phyloP scores from a whole-genome alignment of 805 yeast genomes.

The Ogataea ganodermae region DNA sequence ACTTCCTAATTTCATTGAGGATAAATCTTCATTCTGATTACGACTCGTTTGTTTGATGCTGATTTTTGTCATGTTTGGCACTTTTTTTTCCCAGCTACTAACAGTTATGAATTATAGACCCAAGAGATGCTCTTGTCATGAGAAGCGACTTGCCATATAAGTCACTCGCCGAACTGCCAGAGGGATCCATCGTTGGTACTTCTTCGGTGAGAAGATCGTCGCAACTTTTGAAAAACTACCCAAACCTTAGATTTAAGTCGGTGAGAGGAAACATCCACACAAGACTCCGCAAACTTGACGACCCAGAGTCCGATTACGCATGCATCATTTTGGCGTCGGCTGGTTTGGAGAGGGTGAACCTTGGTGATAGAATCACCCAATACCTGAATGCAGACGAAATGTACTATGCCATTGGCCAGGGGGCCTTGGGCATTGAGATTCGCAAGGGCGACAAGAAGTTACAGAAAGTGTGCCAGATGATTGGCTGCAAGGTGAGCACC shows the following conservation, averaged over 20 bases:
- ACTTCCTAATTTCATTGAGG: slow-evolving; percentile 39
- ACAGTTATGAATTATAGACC: slow-evolving; percentile 52
- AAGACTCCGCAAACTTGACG: slow-evolving; percentile 79
- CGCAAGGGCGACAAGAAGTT: slow-evolving; percentile 65
- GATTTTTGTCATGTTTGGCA: not conserved
- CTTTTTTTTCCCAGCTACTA: not conserved
- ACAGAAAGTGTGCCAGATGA: slow-evolving; percentile 57
- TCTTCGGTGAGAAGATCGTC: slow-evolving; percentile 93
- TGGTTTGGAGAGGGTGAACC: slow-evolving; percentile 74
- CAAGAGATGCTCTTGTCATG: slow-evolving; percentile 90
- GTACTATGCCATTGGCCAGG: slow-evolving; percentile 99
- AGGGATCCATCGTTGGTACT: slow-evolving; percentile 87
- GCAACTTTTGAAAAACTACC: slow-evolving; percentile 77
- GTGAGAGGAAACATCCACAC: slow-evolving; percentile 87
- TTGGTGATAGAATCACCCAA: slow-evolving; percentile 75
- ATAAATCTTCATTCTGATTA: slow-evolving; percentile 27
- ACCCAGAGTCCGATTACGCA: slow-evolving; percentile 51
- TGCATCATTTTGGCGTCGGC: slow-evolving; percentile 93
- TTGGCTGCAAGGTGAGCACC: slow-evolving; percentile 67
- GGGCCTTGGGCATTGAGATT: slow-evolving; percentile 93
- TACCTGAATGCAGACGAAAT: slow-evolving; percentile 72
- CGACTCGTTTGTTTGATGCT: too few species aligned
- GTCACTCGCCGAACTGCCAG: slow-evolving; percentile 72
- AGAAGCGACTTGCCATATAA: slow-evolving; percentile 62
- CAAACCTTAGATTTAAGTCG: slow-evolving; percentile 75